phyloP scores from a whole-genome alignment of 2,329 filamentous ascomycete species.

The Fusarium redolens region DNA sequence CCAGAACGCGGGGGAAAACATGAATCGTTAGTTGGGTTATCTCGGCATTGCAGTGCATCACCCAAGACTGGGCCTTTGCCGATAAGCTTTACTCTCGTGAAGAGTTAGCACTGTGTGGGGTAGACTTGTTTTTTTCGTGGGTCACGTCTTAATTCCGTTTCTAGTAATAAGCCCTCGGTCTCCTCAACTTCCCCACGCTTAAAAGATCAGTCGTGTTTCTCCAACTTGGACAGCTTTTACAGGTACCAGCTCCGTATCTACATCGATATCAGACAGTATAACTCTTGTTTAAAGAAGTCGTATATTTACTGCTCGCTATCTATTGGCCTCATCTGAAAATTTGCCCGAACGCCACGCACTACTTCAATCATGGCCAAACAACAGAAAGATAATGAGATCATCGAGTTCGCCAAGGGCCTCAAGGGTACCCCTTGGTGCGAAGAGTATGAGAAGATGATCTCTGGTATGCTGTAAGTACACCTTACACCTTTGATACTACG shows the following conservation, averaged over 20 bases:
- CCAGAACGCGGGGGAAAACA: neutral
- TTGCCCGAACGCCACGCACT: neutral
- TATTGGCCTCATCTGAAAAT: fast-evolving
- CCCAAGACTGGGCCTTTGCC: neutral
- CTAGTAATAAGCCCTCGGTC: conserved; percentile 2
- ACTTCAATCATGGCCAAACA: conserved; percentile 34
- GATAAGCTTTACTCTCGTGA: neutral
- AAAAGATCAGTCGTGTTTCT: neutral
- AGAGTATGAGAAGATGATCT: conserved; percentile 45
- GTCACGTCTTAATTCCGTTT: neutral
- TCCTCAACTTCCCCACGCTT: neutral
- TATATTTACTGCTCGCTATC: neutral
- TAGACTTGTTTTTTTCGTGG: neutral
- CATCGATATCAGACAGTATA: neutral
- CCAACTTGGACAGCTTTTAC: neutral
- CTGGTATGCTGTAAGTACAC: conserved; percentile 41
- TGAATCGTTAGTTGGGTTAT: neutral
- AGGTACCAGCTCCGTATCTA: neutral
- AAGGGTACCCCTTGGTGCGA: conserved; percentile 39
- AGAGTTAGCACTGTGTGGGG: neutral
- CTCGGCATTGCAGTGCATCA: neutral
- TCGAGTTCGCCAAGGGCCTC: conserved; percentile 38
- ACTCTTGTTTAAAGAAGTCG: fast-evolving
- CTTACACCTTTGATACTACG: fast-evolving
- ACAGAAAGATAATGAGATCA: conserved; percentile 32